Conservation (phyloP, 2,329 filamentous ascomycete genomes). For the Sarocladium kiliense region DNA sequence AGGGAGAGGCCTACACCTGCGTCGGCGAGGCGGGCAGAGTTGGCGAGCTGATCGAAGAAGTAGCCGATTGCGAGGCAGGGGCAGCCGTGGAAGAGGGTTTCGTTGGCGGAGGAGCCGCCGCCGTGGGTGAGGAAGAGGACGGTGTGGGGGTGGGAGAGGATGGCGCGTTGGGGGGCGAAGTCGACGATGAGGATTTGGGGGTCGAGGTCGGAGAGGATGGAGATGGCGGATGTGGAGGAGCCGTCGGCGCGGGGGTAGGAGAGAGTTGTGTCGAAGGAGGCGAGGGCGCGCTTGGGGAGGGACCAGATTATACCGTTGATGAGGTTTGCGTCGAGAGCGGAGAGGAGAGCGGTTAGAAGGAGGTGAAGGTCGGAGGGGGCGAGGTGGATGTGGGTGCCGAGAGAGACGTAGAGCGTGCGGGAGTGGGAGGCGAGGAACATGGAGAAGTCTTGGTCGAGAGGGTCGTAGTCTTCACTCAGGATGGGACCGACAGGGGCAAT, state of each 20-base stretch:
- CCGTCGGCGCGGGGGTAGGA: slow-evolving; percentile 13
- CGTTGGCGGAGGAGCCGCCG: slow-evolving; percentile 35
- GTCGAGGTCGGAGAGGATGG: slow-evolving; percentile 23
- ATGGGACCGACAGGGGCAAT: slow-evolving; percentile 34
- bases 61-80: slow-evolving; percentile 30
- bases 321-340: slow-evolving; percentile 17
- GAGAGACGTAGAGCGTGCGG: slow-evolving; percentile 32
- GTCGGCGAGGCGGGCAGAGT: slow-evolving; percentile 27
- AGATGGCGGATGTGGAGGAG: slow-evolving; percentile 9
- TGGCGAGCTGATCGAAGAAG: slow-evolving; percentile 37
- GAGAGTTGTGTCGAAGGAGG: slow-evolving; percentile 16
- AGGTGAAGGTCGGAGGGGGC: slow-evolving; percentile 22
- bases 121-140: slow-evolving; percentile 35
- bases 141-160: slow-evolving; percentile 28
- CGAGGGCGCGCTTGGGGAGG: slow-evolving; percentile 18
- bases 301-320: slow-evolving; percentile 37
- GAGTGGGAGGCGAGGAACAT: slow-evolving; percentile 26
- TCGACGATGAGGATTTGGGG: slow-evolving; percentile 23
- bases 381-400: slow-evolving; percentile 36
- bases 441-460: slow-evolving; percentile 19
- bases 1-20: slow-evolving; percentile 29
- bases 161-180: slow-evolving; percentile 36
- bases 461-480: slow-evolving; percentile 27
- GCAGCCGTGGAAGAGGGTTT: slow-evolving; percentile 32
- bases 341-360: slow-evolving; percentile 25